Percentiles rank a stretch among this genome's conserved stretches.
These are phyloP conservation scores for Mangifera indica DNA, from an alignment of 345 rosid genomes.

Conservation along the genomic window DNA sequence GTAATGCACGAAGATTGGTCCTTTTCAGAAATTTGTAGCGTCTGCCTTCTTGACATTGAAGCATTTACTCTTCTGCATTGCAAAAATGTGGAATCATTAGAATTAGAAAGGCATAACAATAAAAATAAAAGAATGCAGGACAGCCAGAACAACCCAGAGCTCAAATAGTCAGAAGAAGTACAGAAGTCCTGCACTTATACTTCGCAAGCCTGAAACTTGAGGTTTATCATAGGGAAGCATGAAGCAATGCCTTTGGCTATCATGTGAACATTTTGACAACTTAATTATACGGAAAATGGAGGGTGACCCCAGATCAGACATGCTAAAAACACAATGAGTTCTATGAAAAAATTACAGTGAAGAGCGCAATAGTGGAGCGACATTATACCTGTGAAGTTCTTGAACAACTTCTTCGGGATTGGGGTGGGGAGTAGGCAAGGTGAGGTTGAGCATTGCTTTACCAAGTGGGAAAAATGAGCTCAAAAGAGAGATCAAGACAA, in stretches of 20 bases:
- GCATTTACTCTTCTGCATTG: constrained; percentile 73
- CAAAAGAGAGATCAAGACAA: constrained; percentile 44
- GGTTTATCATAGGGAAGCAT: too few species aligned
- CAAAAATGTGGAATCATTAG: too few species aligned
- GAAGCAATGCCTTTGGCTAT: too few species aligned
- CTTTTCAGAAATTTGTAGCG: constrained; percentile 36
- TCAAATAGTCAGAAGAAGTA: background rate
- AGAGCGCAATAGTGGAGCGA: background rate
- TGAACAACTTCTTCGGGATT: constrained; percentile 74
- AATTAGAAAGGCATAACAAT: background rate
- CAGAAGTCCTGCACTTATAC: background rate
- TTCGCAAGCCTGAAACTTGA: too few species aligned
- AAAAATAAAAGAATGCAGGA: background rate
- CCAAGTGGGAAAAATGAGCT: constrained; percentile 36
- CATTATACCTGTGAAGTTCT: constrained; percentile 68
- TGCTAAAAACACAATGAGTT: background rate
- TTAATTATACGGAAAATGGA: constrained; percentile 1
- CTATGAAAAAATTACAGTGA: background rate
- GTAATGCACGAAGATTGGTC: constrained; percentile 59
- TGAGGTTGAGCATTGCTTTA: constrained; percentile 51
- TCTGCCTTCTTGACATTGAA: constrained; percentile 69
- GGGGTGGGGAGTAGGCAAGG: constrained; percentile 61
- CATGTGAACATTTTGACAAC: background rate
- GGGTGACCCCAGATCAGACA: background rate
- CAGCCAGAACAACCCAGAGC: background rate